Percentiles rank a stretch among this genome's conserved stretches.
Conservation (phyloP, 2,329 filamentous ascomycete species). For the Aureobasidium sp. region DNA sequence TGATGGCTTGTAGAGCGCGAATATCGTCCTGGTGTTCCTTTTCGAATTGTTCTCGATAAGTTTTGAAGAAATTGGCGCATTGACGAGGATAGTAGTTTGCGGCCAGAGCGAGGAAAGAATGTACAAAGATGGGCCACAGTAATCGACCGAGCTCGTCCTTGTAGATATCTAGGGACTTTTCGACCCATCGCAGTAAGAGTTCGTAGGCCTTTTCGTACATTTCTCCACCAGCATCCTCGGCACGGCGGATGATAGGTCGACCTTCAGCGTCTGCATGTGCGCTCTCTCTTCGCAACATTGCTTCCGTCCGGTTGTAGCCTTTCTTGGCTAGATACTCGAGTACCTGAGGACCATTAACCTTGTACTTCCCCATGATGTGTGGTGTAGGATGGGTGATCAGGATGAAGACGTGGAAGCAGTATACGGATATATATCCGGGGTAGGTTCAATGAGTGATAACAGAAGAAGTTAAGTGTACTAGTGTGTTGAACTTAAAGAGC, state of each 20-base stretch:
- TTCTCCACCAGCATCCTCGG: slow-evolving; percentile 61
- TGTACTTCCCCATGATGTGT: background rate
- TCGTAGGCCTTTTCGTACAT: slow-evolving; percentile 68
- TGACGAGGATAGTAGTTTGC: slow-evolving; percentile 63
- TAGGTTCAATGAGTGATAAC: background rate
- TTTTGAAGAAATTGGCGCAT: slow-evolving; percentile 62
- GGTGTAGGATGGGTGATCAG: background rate
- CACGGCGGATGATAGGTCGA: slow-evolving; percentile 56
- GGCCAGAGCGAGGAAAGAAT: slow-evolving; percentile 78
- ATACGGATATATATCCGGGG: background rate
- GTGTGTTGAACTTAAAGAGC: background rate
- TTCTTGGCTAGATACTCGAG: slow-evolving; percentile 95
- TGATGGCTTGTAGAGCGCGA: slow-evolving; percentile 62
- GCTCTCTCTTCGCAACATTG: slow-evolving; percentile 85
- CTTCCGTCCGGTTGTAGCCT: slow-evolving; percentile 86
- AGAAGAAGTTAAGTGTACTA: background rate
- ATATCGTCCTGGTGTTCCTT: slow-evolving; percentile 73
- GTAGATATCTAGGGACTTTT: slow-evolving; percentile 88
- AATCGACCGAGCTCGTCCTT: slow-evolving; percentile 86
- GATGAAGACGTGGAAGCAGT: background rate
- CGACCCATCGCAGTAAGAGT: slow-evolving; percentile 56
- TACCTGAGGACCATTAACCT: slow-evolving; percentile 44
- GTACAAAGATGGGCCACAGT: slow-evolving; percentile 89
- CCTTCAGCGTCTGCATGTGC: slow-evolving; percentile 74
- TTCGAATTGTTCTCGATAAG: slow-evolving; percentile 62